These are phyloP conservation scores for Nannochloropsis limnetica DNA, from an alignment of 352 stramenopile genomes.

Conservation along the genomic window DNA sequence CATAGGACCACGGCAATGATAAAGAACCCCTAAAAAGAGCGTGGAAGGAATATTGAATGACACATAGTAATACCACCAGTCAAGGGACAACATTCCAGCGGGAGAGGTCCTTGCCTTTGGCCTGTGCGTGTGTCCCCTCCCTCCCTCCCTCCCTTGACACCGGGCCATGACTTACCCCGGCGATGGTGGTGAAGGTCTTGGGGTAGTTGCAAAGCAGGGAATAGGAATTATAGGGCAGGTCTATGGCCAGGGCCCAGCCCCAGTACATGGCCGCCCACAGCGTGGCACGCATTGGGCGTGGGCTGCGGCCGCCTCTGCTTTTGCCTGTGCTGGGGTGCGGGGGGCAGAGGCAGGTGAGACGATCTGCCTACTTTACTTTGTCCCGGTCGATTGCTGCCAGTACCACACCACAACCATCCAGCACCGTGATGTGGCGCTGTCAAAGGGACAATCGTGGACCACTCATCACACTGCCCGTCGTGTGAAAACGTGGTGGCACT, in stretches of 20 bases:
- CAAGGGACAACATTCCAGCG: too few relatives aligned
- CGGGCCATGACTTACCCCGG: background rate
- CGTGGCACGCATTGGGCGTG: background rate
- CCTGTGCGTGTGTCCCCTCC: background rate
- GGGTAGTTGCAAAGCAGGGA: constrained; percentile 1
- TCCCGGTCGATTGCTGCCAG: background rate
- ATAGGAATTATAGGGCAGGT: background rate
- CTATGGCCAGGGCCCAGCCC: constrained; percentile 13
- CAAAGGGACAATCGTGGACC: background rate
- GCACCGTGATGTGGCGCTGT: background rate
- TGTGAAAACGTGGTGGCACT: background rate
- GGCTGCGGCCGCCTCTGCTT: background rate
- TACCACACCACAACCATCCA: background rate
- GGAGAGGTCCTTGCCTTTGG: too few relatives aligned
- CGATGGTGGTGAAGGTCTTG: background rate
- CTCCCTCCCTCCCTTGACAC: background rate
- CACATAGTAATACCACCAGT: too few relatives aligned
- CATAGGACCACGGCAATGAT: background rate
- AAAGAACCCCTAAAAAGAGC: background rate
- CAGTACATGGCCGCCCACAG: background rate
- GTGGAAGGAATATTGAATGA: background rate
- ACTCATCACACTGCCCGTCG: background rate
- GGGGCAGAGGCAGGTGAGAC: background rate
- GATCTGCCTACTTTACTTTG: background rate
- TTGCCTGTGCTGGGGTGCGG: background rate